Evolutionary conservation across 352 stramenopile species (phyloP).

Genomic region (Blastocystis sp.): DNA sequence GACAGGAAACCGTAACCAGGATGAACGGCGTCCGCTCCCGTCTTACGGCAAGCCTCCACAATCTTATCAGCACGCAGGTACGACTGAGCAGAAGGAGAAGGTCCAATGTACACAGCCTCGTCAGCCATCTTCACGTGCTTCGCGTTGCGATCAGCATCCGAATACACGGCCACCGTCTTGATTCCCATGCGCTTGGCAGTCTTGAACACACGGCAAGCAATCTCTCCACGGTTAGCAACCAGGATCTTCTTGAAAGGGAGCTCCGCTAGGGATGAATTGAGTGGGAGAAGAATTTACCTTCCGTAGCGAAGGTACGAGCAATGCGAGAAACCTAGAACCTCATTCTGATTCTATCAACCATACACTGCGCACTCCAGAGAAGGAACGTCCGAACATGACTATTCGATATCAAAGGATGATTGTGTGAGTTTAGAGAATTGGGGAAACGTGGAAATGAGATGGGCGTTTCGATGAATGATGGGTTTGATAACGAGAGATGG

Average conservation of each 20-base stretch:
- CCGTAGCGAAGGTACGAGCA: background rate
- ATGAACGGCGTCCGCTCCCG: conserved; percentile 79
- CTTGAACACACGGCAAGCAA: conserved; percentile 79
- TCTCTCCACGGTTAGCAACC: conserved; percentile 82
- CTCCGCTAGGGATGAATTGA: background rate
- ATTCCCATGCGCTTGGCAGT: conserved; percentile 77
- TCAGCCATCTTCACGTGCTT: conserved; percentile 70
- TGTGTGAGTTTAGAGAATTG: background rate
- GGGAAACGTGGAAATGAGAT: background rate
- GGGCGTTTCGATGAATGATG: background rate
- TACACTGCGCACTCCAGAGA: conserved; percentile 16
- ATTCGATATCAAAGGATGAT: background rate
- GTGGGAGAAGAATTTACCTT: background rate
- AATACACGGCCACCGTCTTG: conserved; percentile 84
- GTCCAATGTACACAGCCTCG: conserved; percentile 69
- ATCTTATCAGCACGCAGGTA: conserved; percentile 84
- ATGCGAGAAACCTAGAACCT: background rate
- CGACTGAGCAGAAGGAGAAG: conserved; percentile 69
- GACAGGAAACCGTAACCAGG: conserved; percentile 85
- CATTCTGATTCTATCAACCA: background rate
- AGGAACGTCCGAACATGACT: conserved; percentile 34
- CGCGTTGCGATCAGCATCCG: conserved; percentile 74
- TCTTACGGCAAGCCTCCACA: conserved; percentile 71
- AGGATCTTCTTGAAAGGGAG: conserved; percentile 75
- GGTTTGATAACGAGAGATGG: too few species aligned